These are phyloP conservation scores for Aspergillus japonicus DNA, from an alignment of 2,329 filamentous ascomycete genomes.

Conservation along the genomic window DNA sequence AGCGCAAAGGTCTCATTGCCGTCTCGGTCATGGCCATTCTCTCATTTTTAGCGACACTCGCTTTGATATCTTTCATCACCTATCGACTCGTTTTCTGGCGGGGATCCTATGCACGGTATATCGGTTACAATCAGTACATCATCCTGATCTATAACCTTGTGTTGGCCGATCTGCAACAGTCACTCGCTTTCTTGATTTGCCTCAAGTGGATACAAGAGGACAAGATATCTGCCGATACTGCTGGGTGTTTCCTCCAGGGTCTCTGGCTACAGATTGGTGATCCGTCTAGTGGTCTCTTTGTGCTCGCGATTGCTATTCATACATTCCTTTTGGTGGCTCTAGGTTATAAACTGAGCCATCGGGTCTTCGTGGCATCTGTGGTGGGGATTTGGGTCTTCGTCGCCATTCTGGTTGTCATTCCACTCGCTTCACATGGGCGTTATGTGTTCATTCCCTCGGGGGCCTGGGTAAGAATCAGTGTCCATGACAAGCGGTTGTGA, in stretches of 20 bases:
- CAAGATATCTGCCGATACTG: slow-evolving; percentile 46
- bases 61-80: slow-evolving; percentile 50
- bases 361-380: slow-evolving; percentile 46
- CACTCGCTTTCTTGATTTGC: slow-evolving; percentile 51
- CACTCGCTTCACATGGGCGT: slow-evolving; percentile 43
- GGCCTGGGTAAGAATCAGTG: slow-evolving; percentile 42
- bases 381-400: slow-evolving; percentile 49
- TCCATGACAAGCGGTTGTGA: background rate
- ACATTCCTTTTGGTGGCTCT: slow-evolving; percentile 52
- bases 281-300: slow-evolving; percentile 53
- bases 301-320: slow-evolving; percentile 55
- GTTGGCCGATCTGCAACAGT: slow-evolving; percentile 54
- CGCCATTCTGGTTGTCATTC: slow-evolving; percentile 48
- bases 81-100: slow-evolving; percentile 54
- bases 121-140: slow-evolving; percentile 57
- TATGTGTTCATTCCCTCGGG: slow-evolving; percentile 50
- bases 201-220: slow-evolving; percentile 48
- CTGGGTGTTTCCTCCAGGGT: slow-evolving; percentile 51
- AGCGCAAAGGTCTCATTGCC: slow-evolving; percentile 47
- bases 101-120: slow-evolving; percentile 48
- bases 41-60: slow-evolving; percentile 47
- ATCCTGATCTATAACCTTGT: slow-evolving; percentile 55
- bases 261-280: slow-evolving; percentile 55
- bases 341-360: slow-evolving; percentile 48
- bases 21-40: slow-evolving; percentile 48